Conservation (phyloP, 441 rosid species). For the Populus hybrid region DNA sequence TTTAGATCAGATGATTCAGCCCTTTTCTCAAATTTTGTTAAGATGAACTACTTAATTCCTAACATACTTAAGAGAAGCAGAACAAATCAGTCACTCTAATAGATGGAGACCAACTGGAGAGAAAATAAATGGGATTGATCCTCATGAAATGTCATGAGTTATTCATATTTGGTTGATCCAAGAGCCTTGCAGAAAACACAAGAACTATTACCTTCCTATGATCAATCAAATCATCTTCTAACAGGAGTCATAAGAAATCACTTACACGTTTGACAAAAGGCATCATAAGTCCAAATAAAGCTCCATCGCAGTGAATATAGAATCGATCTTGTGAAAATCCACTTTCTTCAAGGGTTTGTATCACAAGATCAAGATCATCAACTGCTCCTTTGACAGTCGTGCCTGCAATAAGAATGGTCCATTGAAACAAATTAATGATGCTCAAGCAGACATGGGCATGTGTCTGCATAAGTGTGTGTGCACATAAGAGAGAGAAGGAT, state of each 20-base stretch:
- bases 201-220: not conserved
- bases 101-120: not conserved
- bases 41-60: not conserved
- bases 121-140: not conserved
- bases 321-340: constrained; percentile 69
- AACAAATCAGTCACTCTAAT: not conserved
- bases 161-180: not conserved
- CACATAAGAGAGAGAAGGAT: constrained; percentile 9
- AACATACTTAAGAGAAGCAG: not conserved
- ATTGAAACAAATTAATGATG: constrained; percentile 11
- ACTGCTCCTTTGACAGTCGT: constrained; percentile 97
- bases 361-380: constrained; percentile 90
- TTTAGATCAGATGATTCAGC: not conserved
- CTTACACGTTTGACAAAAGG: constrained; percentile 89
- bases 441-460: not conserved
- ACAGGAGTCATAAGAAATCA: constrained; percentile 7
- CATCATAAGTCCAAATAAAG: constrained; percentile 95
- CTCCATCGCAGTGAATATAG: constrained; percentile 95
- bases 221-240: not conserved
- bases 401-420: constrained; percentile 37
- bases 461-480: not conserved
- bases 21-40: not conserved
- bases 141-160: not conserved
- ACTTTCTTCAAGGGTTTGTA: constrained; percentile 75
- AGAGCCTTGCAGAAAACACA: not conserved